These are phyloP conservation scores for Suhomyces maxii DNA, from an alignment of 1,139 yeast species.

Conservation along the genomic window DNA sequence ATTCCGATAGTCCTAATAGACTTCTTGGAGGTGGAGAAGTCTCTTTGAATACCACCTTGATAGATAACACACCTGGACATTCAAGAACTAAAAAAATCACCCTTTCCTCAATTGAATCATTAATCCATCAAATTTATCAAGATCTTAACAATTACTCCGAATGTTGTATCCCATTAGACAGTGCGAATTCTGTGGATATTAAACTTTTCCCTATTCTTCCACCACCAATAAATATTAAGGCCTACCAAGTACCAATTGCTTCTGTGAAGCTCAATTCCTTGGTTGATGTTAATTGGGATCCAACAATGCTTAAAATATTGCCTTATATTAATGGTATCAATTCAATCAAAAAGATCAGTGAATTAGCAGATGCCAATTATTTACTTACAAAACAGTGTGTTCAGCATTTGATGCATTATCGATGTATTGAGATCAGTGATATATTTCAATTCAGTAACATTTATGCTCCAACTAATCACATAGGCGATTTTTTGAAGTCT, in stretches of 20 bases:
- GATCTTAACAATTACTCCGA: slow-evolving; percentile 94
- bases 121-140: slow-evolving; percentile 85
- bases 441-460: slow-evolving; percentile 86
- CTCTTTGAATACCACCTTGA: slow-evolving; percentile 2
- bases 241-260: slow-evolving; percentile 85
- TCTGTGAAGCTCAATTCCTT: slow-evolving; percentile 69
- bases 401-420: slow-evolving; percentile 87
- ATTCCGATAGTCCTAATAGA: not conserved
- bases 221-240: slow-evolving; percentile 73
- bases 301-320: slow-evolving; percentile 84
- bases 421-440: slow-evolving; percentile 79
- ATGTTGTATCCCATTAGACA: slow-evolving; percentile 90
- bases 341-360: slow-evolving; percentile 74
- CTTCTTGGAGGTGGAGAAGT: slow-evolving; percentile 3
- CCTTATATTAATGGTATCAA: slow-evolving; percentile 89
- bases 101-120: slow-evolving; percentile 67
- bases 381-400: slow-evolving; percentile 80
- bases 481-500: slow-evolving; percentile 65
- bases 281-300: slow-evolving; percentile 94
- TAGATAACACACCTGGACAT: slow-evolving; percentile 39
- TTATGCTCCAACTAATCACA: slow-evolving; percentile 84
- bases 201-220: slow-evolving; percentile 85
- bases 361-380: slow-evolving; percentile 79
- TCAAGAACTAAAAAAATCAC: slow-evolving; percentile 43
- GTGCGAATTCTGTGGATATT: slow-evolving; percentile 86